Evolutionary conservation across 1,284 basidiomycete genomes (phyloP), one percentile per base, ranked within the genome.

Genomic region (Meripilus lineatus): DNA sequence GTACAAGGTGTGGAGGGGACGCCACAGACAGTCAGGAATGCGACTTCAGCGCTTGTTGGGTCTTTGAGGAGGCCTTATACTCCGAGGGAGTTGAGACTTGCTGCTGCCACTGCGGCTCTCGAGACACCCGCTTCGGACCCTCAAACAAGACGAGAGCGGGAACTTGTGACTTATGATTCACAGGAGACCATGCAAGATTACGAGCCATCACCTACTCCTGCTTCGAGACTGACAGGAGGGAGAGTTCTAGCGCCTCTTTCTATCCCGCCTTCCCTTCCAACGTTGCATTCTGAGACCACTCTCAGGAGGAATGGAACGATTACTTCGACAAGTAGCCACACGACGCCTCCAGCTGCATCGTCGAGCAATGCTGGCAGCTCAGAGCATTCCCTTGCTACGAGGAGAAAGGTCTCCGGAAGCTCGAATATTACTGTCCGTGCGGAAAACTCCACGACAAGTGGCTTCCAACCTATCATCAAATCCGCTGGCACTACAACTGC

Each of bases 181-280:
- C 75, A 64, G 40, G 70, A 67, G 54, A 72, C 65, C 14, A 36
- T 72, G 3, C 65, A 66, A 22, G 65, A 64, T n/a, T 58, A 78
- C 47, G 83, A 84, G 13, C 81, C 82, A 0, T 84, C 82, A 2
- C 82, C 84, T 0, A 82, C 81, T 0, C 82, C 81, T 28, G 67
- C 65, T 3, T 65, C 77, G 6, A 68, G 79, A 32, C 62, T 50
- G 41, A 69, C 70, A 18, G 67, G 68, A 23, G 58, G 63, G 20
- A 68, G 66, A 38, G 58, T 67, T 1, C 58, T 79, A 4, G 71
- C 76, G 1, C 59, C 72, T 4, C 56, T 83, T 21, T 52, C 71
- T 3, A 74, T 81, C 3, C 75, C 82, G 0, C 73, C 77, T 25
- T 77, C 83, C 0, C 66, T 84, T 1, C 72, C 81, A 1, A 67